phyloP scores from a whole-genome alignment of 179 eudicot genomes.

The Amaranthus tricolor region DNA sequence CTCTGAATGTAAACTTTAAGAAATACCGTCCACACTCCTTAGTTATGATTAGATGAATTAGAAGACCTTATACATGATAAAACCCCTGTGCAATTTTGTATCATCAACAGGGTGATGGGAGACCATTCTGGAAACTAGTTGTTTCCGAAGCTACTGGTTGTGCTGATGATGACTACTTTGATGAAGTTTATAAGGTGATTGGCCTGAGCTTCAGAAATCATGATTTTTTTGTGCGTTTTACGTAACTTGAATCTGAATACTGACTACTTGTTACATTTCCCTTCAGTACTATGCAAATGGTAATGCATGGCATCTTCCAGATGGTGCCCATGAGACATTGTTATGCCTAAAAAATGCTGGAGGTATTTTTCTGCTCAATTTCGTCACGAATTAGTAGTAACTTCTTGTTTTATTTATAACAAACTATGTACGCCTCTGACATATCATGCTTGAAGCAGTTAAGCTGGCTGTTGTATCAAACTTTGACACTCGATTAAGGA shows the following conservation, averaged over 20 bases:
- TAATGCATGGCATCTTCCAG: conserved; percentile 89
- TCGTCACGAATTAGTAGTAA: neutral
- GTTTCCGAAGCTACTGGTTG: conserved; percentile 98
- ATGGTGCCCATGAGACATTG: conserved; percentile 73
- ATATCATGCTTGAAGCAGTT: conserved; percentile 46
- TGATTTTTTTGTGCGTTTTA: neutral
- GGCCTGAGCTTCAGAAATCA: neutral
- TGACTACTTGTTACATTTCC: conserved; percentile 16
- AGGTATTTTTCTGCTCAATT: conserved; percentile 49
- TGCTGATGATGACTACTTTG: conserved; percentile 65
- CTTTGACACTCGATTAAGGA: conserved; percentile 91
- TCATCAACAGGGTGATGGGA: conserved; percentile 79
- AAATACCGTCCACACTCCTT: neutral
- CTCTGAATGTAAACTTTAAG: neutral
- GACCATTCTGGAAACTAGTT: conserved; percentile 89
- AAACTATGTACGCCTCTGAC: neutral
- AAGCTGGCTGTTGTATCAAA: conserved; percentile 96
- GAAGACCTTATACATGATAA: neutral
- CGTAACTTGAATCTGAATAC: conserved; percentile 8
- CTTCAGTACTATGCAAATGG: conserved; percentile 88
- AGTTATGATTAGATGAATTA: neutral
- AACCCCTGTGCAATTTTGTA: conserved; percentile 14
- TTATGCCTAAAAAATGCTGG: conserved; percentile 69
- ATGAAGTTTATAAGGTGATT: conserved; percentile 90
- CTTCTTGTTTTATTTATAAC: neutral